Evolutionary conservation across 1,284 basidiomycete genomes (phyloP), one percentile per base, ranked within the genome.

Genomic region (Volvariella volvacea): DNA sequence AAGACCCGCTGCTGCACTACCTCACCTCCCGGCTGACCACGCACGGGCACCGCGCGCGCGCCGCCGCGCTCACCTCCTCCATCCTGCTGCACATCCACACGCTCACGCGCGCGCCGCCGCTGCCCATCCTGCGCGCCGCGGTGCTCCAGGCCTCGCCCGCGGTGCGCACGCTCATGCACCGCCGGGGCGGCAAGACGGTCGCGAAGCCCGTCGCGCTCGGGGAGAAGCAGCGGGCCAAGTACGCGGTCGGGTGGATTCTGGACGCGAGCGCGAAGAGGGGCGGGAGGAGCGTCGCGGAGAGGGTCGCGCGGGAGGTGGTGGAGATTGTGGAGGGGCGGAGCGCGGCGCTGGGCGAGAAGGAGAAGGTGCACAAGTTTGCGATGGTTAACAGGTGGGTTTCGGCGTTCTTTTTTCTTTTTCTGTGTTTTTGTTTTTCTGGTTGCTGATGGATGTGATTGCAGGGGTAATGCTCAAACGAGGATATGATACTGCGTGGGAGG

Each of bases 311-410:
- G 57, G 88, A 92, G 65, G 63, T 91, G 22, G 70, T 92, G 32
- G 71, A 68, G 0, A 73, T 88, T 17, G 52, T 92, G 3, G 75
- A 82, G 54, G 83, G 82, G 2, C 63, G 64, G 22, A 69, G 70
- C 22, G 73, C 73, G 25, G 66, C 83, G 48, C 67, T 73, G 53
- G 73, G 72, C 53, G 73, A 80, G 58, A 80, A 89, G 63, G 66
- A 66, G 52, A 70, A 77, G 44, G 60, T 78, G 42, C 92, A 94
- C 60, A 74, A 71, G 54, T 56, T 76, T 31, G 92, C 85, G 1
- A 86, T 85, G 70, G 72, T 86, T 28, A 90, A 90, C 63, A 83
- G 92, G 88, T 91, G 51, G 46, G 84, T 73, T 37, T n/a, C n/a
- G n/a, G n/a, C n/a, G n/a, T n/a, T n/a, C n/a, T n/a, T n/a, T n/a